Base-by-base conservation (phyloP, 108 stramenopile species). In the Epipyxis sp. region DNA sequence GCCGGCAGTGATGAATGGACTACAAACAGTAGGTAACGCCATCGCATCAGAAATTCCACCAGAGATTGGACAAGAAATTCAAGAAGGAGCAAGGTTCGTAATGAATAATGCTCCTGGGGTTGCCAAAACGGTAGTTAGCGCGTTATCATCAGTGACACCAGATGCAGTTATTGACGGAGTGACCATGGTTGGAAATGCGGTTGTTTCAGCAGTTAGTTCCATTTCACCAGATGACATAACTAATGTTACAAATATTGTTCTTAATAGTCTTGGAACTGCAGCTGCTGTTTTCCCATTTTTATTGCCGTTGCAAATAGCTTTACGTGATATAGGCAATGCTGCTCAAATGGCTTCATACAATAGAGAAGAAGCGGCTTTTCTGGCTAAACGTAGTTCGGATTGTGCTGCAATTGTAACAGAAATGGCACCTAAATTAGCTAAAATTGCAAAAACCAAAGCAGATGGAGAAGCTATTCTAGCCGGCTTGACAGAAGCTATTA, bases 221-320 rank as follows among this genome's bases (percentile, higher is more conserved):
- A 25, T 65, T 10, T 16, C 10, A 10, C 6, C 61, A 10, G 61
- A 65, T 32, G 35, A 16, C 6, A 25, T 65, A 32, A 32, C 61
- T 32, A 25, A 65, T 37, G 34, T 65, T 6, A 65, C 61, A 16
- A 13, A 3, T 32, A 37, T 25, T 37, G 61, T 32, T 6, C 35
- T 65, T 29, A 3, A 65, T 37, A 25, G 20, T 37, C 30, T 65
- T 37, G 61, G 61, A 10, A 25, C 61, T 32, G 34, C 30, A 32
- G 61, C 61, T 16, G 61, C 61, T 32, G 61, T 32, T 35, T 65
- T 65, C 61, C 61, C 61, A 32, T 65, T 65, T 37, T 65, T 65
- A 37, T 25, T 65, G 3, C 61, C 61, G 6, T 37, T 65, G 25
- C 61, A 65, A 65, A 65, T 65, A 10, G 61, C 61, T 35, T 37